These are phyloP conservation scores for Cladosporium halotolerans DNA, from an alignment of 2,329 filamentous ascomycete species.

Conservation along the genomic window DNA sequence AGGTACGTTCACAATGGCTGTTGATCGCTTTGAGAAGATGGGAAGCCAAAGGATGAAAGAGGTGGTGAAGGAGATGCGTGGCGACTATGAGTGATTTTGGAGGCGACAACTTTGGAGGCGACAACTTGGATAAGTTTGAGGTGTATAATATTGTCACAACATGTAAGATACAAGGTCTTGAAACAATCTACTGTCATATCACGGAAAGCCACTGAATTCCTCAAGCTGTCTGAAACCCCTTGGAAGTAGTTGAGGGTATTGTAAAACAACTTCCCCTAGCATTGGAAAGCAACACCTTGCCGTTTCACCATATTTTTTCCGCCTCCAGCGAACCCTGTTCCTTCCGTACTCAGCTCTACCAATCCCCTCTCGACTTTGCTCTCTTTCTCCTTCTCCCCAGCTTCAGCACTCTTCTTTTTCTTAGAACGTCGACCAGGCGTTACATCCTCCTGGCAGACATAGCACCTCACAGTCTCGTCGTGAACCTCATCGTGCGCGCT, in stretches of 20 bases:
- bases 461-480: constrained; percentile 59
- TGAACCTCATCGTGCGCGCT: constrained; percentile 52
- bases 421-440: constrained; percentile 33
- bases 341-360: constrained; percentile 75
- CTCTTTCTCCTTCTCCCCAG: constrained; percentile 41
- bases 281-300: constrained; percentile 74
- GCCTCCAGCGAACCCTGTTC: constrained; percentile 87
- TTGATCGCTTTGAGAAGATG: constrained; percentile 66
- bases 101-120: neutral
- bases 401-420: constrained; percentile 21
- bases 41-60: constrained; percentile 53
- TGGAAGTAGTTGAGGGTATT: too few relatives aligned
- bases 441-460: constrained; percentile 80
- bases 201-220: too few relatives aligned
- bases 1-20: constrained; percentile 68
- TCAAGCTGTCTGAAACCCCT: too few relatives aligned
- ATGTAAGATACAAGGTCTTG: too few relatives aligned
- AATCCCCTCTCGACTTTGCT: constrained; percentile 60
- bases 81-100: constrained; percentile 4
- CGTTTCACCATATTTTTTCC: constrained; percentile 78
- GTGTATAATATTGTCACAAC: too few relatives aligned
- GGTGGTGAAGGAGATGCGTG: constrained; percentile 38
- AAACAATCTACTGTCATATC: too few relatives aligned
- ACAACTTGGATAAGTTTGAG: neutral
- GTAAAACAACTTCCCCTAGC: neutral